Evolutionary conservation across 1,139 yeast genomes (phyloP).

Genomic region (Saccharomyces hybrid): DNA sequence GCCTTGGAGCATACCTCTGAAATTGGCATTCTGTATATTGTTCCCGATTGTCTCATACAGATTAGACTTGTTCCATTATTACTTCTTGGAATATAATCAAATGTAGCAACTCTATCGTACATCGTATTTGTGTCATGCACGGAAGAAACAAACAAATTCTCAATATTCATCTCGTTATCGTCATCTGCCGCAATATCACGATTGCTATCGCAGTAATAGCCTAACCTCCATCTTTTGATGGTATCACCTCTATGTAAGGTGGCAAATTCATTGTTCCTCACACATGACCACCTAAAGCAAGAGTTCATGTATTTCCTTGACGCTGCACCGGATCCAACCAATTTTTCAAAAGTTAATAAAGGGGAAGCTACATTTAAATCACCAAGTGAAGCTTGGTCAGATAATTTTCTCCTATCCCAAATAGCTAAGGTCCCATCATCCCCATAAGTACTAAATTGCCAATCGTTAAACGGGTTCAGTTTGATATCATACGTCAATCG

Average conservation of each 20-base stretch:
- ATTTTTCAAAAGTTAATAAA: slow-evolving; percentile 55
- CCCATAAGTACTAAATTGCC: slow-evolving; percentile 64
- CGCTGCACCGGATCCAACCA: slow-evolving; percentile 50
- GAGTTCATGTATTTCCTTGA: slow-evolving; percentile 54
- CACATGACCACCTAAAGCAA: slow-evolving; percentile 64
- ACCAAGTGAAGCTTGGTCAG: slow-evolving; percentile 13
- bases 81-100: slow-evolving; percentile 68
- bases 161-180: slow-evolving; percentile 26
- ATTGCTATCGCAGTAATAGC: slow-evolving; percentile 31
- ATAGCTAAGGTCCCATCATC: slow-evolving; percentile 81
- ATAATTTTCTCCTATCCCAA: slow-evolving; percentile 76
- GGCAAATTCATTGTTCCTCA: slow-evolving; percentile 66
- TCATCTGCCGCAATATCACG: slow-evolving; percentile 12
- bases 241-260: slow-evolving; percentile 73
- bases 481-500: slow-evolving; percentile 63
- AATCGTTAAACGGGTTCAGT: slow-evolving; percentile 58
- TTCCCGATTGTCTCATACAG: slow-evolving; percentile 87
- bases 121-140: slow-evolving; percentile 73
- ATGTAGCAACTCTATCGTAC: slow-evolving; percentile 74
- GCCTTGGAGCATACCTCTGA: slow-evolving; percentile 59
- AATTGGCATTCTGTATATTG: slow-evolving; percentile 73
- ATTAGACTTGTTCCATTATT: slow-evolving; percentile 44
- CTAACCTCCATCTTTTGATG: slow-evolving; percentile 77
- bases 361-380: slow-evolving; percentile 40
- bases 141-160: slow-evolving; percentile 63